These are phyloP conservation scores for Exophiala xenobiotica DNA, from an alignment of 2,329 filamentous ascomycete genomes.

Conservation along the genomic window DNA sequence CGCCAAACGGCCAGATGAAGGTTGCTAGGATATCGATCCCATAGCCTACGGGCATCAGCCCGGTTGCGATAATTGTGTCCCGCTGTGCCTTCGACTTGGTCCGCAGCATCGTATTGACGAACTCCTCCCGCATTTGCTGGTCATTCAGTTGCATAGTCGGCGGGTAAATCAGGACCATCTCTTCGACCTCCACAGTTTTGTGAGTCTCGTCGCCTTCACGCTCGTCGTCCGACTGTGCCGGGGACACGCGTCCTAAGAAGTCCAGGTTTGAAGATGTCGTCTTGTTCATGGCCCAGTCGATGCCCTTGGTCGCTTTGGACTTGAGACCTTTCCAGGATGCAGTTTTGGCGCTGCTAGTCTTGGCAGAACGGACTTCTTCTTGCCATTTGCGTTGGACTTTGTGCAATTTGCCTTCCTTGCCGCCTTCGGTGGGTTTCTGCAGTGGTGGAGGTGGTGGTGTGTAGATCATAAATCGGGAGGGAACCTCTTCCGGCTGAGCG, in stretches of 20 bases:
- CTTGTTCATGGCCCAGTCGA: conserved; percentile 42
- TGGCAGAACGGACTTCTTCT: conserved; percentile 46
- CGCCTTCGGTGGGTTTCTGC: conserved; percentile 40
- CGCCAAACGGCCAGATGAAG: conserved; percentile 37
- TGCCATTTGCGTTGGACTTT: conserved; percentile 49
- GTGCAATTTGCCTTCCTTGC: conserved; percentile 44
- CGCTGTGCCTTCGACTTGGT: conserved; percentile 44
- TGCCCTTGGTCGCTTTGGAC: conserved; percentile 41
- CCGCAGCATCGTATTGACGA: conserved; percentile 43
- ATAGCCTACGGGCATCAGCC: conserved; percentile 39
- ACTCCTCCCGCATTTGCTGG: conserved; percentile 41
- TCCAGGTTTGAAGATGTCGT: conserved; percentile 46
- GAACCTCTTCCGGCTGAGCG: conserved; percentile 36
- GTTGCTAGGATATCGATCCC: conserved; percentile 26
- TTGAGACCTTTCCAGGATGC: conserved; percentile 46
- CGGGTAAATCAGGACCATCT: conserved; percentile 45
- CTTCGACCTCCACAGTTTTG: conserved; percentile 40
- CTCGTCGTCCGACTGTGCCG: conserved; percentile 34
- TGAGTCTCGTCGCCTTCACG: conserved; percentile 35
- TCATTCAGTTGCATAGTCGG: conserved; percentile 32
- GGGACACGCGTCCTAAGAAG: conserved; percentile 43
- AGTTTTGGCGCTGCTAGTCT: conserved; percentile 41
- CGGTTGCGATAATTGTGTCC: conserved; percentile 44
- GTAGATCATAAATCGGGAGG: conserved; percentile 46
- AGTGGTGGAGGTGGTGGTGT: conserved; percentile 47